These are phyloP conservation scores for Ophiocordyceps camponoti-leonardi DNA, from an alignment of 2,329 filamentous ascomycete species.

Conservation along the genomic window DNA sequence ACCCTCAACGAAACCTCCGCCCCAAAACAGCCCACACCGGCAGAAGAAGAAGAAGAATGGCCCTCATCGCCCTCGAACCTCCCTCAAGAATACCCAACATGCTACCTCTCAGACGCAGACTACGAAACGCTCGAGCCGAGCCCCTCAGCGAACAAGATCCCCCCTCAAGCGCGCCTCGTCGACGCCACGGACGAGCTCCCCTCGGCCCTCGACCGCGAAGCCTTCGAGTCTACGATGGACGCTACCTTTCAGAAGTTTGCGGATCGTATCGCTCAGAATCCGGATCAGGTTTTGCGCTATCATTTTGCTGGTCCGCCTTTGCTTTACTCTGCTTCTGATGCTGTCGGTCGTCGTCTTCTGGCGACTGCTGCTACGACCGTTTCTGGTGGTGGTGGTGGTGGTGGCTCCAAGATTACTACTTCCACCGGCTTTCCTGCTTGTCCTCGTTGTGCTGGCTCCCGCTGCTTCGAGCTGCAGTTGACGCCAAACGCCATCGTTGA, in stretches of 20 bases:
- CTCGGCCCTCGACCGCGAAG: conserved; percentile 42
- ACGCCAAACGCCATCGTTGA: conserved; percentile 81
- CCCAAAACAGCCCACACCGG: conserved; percentile 7
- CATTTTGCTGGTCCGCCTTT: conserved; percentile 59
- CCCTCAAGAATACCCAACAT: not conserved
- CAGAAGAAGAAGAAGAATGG: not conserved
- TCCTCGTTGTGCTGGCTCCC: conserved; percentile 51
- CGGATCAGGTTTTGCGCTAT: conserved; percentile 67
- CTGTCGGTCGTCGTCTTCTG: conserved; percentile 47
- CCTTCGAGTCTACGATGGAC: conserved; percentile 61
- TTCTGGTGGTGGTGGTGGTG: not conserved
- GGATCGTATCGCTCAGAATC: conserved; percentile 61
- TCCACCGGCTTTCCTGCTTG: conserved; percentile 53
- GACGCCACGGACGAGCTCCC: not conserved
- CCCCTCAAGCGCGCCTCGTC: not conserved
- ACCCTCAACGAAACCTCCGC: conserved; percentile 41
- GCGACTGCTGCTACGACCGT: too few species aligned
- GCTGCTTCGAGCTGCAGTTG: conserved; percentile 84
- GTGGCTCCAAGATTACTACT: not conserved
- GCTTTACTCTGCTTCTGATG: conserved; percentile 65
- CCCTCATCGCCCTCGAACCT: not conserved
- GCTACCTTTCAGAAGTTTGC: conserved; percentile 67
- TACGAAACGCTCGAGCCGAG: not conserved
- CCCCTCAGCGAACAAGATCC: not conserved
- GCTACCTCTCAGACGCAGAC: not conserved